Conservation (phyloP, 768 basidiomycete genomes). For the Candolleomyces efflorescens region DNA sequence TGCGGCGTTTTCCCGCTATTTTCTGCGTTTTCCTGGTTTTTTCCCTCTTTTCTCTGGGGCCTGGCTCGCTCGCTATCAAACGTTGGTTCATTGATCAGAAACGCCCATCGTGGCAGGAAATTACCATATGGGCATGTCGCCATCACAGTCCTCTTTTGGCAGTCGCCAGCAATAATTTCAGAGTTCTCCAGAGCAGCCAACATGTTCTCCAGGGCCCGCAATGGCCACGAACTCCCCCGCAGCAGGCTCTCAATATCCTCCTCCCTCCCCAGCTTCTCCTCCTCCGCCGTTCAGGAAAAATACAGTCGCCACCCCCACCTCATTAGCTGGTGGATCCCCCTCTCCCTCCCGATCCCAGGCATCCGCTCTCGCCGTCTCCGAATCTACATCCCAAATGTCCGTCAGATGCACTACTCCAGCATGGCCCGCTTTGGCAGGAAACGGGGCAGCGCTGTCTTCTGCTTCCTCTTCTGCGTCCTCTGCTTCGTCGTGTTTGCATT, state of each 20-base stretch:
- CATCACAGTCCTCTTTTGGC: too few species aligned
- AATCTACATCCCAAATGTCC: constrained; percentile 56
- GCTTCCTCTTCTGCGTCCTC: constrained; percentile 39
- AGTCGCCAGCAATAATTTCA: too few species aligned
- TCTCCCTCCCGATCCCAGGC: constrained; percentile 60
- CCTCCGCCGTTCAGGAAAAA: constrained; percentile 65
- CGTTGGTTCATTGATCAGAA: too few species aligned
- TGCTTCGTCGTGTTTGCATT: constrained; percentile 59
- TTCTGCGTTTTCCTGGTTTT: constrained; percentile 4
- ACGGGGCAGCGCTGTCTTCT: constrained; percentile 51
- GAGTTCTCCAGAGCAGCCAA: too few species aligned
- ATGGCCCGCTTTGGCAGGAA: constrained; percentile 55
- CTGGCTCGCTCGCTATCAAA: too few species aligned
- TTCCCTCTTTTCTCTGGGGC: too few species aligned
- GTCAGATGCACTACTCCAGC: constrained; percentile 53
- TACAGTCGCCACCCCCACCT: constrained; percentile 35
- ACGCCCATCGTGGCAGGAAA: too few species aligned
- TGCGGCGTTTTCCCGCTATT: constrained; percentile 30
- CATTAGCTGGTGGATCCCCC: constrained; percentile 53
- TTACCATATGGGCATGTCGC: too few species aligned
- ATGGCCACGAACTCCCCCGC: too few species aligned
- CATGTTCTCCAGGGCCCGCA: too few species aligned
- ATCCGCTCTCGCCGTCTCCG: constrained; percentile 51
- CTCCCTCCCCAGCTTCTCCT: constrained; percentile 22
- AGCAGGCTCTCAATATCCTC: constrained; percentile 4